A percentile compares a stretch with the other conserved stretches of the same genome.
Conservation (phyloP, 768 basidiomycete species). For the Boletus rufocinnamomeus region DNA sequence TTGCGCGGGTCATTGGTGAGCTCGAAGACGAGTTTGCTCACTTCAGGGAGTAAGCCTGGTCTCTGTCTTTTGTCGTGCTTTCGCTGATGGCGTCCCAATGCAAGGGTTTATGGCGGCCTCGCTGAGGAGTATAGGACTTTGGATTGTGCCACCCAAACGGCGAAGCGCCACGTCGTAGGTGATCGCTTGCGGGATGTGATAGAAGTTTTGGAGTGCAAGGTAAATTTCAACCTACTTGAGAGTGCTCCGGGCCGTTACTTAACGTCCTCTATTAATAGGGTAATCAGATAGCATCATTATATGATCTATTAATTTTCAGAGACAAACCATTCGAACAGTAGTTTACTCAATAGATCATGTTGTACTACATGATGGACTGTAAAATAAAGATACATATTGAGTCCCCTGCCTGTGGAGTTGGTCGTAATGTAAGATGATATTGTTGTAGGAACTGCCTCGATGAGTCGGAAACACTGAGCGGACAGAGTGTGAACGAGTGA, state of each 20-base stretch:
- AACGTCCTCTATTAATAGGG: slow-evolving; percentile 59
- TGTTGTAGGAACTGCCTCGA: too few species aligned
- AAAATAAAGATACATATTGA: too few species aligned
- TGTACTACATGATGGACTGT: neutral
- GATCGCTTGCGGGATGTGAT: slow-evolving; percentile 90
- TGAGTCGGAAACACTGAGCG: too few species aligned
- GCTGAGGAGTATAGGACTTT: slow-evolving; percentile 92
- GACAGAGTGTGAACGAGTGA: too few species aligned
- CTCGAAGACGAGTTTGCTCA: slow-evolving; percentile 95
- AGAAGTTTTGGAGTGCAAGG: slow-evolving; percentile 90
- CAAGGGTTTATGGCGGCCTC: slow-evolving; percentile 85
- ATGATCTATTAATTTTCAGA: slow-evolving; percentile 78
- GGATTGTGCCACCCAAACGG: slow-evolving; percentile 79
- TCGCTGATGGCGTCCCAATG: slow-evolving; percentile 11
- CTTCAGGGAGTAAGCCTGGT: slow-evolving; percentile 77
- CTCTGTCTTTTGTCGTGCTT: neutral
- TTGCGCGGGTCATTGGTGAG: slow-evolving; percentile 79
- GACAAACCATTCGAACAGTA: slow-evolving; percentile 51
- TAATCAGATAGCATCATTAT: slow-evolving; percentile 91
- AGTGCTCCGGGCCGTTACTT: neutral
- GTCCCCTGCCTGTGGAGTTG: too few species aligned
- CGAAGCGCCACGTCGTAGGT: slow-evolving; percentile 83
- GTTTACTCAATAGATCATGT: neutral
- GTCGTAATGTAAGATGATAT: too few species aligned
- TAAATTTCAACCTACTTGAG: slow-evolving; percentile 30